Evolutionary conservation across 495 filamentous ascomycete genomes (phyloP).

Genomic region (Talaromyces proteolyticus): DNA sequence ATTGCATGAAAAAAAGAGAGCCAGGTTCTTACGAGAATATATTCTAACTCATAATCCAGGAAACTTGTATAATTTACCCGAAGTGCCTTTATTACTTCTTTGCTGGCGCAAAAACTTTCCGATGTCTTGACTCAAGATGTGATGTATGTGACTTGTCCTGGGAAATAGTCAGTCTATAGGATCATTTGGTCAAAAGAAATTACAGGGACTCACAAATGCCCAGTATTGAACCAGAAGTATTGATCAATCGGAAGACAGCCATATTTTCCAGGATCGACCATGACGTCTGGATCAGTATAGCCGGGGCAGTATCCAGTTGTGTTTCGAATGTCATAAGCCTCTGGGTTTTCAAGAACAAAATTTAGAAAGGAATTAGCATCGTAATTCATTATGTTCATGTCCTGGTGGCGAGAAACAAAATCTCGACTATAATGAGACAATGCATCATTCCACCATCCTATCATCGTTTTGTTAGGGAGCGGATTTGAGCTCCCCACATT

Average conservation of each 20-base stretch:
- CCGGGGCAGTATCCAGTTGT: conserved; percentile 42
- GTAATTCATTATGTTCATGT: conserved; percentile 34
- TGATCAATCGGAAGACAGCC: conserved; percentile 39
- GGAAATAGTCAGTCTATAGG: too few species aligned
- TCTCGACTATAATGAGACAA: conserved; percentile 18
- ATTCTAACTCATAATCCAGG: too few species aligned
- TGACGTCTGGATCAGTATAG: conserved; percentile 44
- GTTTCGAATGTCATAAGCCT: conserved; percentile 38
- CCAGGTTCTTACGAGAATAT: too few species aligned
- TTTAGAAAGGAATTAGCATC: conserved; percentile 38
- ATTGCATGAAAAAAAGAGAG: too few species aligned
- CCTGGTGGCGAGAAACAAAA: conserved; percentile 15
- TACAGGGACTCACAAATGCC: conserved; percentile 37
- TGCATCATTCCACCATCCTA: conserved; percentile 32
- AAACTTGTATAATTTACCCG: too few species aligned
- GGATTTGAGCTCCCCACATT: conserved; percentile 25
- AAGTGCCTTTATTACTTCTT: too few species aligned
- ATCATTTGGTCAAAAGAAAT: too few species aligned
- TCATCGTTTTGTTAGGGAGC: conserved; percentile 40
- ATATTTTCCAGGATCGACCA: conserved; percentile 33
- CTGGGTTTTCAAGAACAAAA: conserved; percentile 36
- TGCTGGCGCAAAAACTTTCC: too few species aligned
- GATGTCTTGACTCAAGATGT: too few species aligned
- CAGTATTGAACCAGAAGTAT: conserved; percentile 50
- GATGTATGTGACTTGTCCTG: too few species aligned